Conservation (phyloP, 257 asterid genomes). For the Penstemon eatonii region DNA sequence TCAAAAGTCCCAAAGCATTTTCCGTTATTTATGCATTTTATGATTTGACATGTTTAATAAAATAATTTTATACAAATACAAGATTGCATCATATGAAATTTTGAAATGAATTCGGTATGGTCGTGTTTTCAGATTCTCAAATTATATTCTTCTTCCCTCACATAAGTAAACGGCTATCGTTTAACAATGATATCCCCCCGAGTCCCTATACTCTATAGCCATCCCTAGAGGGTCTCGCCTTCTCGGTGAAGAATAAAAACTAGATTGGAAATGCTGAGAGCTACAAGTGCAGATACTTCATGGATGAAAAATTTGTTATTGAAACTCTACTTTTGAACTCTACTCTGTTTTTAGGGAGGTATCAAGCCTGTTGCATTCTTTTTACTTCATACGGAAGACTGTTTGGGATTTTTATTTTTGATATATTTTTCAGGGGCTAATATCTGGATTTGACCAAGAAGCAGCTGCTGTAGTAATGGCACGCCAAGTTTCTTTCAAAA, state of each 20-base stretch:
- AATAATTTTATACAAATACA: neutral
- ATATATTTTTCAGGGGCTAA: constrained; percentile 65
- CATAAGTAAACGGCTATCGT: neutral
- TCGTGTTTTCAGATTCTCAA: neutral
- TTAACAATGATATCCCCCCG: neutral
- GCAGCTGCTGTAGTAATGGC: constrained; percentile 98
- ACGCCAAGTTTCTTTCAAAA: constrained; percentile 89
- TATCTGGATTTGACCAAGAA: constrained; percentile 99
- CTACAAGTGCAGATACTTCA: neutral
- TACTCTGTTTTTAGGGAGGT: constrained; percentile 3
- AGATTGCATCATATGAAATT: neutral
- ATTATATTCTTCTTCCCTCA: constrained; percentile 11
- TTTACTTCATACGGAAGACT: constrained; percentile 10
- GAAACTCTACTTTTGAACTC: neutral
- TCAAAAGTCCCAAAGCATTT: neutral
- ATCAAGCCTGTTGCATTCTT: constrained; percentile 6
- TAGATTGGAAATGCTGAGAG: neutral
- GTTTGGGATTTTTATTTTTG: constrained; percentile 12
- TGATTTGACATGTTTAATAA: neutral
- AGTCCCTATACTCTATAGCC: constrained; percentile 1
- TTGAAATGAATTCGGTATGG: neutral
- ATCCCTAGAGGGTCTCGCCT: neutral
- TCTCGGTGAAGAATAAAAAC: neutral
- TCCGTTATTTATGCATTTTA: neutral
- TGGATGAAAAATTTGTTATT: neutral